These are phyloP conservation scores for Agaricus blazei DNA, from an alignment of 768 basidiomycete species.

Conservation along the genomic window DNA sequence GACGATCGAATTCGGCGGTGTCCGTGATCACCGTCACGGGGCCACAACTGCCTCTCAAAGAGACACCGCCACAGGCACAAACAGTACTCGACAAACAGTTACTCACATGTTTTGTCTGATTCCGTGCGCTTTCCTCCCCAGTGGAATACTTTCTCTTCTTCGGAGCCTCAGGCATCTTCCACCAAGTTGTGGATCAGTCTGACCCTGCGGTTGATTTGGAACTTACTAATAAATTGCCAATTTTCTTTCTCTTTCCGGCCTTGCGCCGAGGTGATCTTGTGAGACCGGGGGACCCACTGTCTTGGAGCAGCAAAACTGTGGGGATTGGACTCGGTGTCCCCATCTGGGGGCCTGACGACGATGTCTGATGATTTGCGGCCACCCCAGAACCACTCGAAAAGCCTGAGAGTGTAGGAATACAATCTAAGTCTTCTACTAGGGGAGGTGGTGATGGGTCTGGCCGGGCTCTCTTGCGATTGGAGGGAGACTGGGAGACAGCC, in stretches of 20 bases:
- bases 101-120: slow-evolving; percentile 12
- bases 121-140: slow-evolving; percentile 9
- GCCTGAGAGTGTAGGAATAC: not conserved
- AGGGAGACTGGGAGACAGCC: slow-evolving; percentile 12
- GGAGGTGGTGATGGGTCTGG: slow-evolving; percentile 8
- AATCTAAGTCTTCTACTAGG: not conserved
- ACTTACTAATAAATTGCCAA: not conserved
- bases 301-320: not conserved
- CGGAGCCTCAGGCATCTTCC: slow-evolving; percentile 12
- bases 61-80: not conserved
- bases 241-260: slow-evolving; percentile 2
- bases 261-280: not conserved
- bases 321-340: slow-evolving; percentile 6
- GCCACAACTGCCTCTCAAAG: not conserved
- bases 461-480: slow-evolving; percentile 12
- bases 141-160: slow-evolving; percentile 8
- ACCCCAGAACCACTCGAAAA: not conserved
- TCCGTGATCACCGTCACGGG: not conserved
- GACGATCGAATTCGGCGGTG: too few species aligned
- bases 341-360: not conserved
- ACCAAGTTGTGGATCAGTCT: slow-evolving; percentile 13
- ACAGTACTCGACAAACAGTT: not conserved
- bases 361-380: not conserved
- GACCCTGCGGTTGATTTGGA: not conserved
- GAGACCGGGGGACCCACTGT: not conserved